These are phyloP conservation scores for Alopecurus myosuroides DNA, from an alignment of 176 grass and related monocot species.

Conservation along the genomic window DNA sequence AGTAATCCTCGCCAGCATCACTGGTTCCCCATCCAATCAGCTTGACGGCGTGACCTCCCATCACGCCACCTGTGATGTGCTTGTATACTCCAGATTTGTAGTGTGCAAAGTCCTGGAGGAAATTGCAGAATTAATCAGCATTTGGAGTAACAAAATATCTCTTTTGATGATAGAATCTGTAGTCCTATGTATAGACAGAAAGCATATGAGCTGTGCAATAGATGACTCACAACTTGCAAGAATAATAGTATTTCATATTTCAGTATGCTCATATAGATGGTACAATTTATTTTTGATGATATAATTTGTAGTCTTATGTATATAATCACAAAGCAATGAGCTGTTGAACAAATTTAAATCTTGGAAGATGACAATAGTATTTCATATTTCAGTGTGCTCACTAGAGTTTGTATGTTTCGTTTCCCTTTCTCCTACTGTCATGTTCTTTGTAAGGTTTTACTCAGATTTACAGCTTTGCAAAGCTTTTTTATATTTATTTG, in stretches of 20 bases:
- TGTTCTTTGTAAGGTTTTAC: background rate
- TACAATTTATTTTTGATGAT: background rate
- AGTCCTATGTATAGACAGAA: background rate
- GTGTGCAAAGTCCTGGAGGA: slow-evolving; percentile 81
- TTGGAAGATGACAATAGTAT: background rate
- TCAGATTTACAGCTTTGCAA: background rate
- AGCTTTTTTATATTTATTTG: background rate
- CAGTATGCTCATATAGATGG: background rate
- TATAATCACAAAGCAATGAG: too few species aligned
- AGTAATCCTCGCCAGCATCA: slow-evolving; percentile 85
- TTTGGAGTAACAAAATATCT: background rate
- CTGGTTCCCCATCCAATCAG: slow-evolving; percentile 95
- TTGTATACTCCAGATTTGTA: slow-evolving; percentile 98
- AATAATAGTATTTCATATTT: background rate
- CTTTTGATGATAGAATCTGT: background rate
- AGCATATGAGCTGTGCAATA: background rate
- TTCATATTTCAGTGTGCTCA: background rate
- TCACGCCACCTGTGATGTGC: slow-evolving; percentile 60
- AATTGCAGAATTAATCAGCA: slow-evolving; percentile 17
- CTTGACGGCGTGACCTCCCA: slow-evolving; percentile 93
- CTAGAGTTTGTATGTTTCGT: background rate
- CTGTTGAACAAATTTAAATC: too few species aligned
- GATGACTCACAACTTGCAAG: background rate
- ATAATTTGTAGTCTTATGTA: background rate
- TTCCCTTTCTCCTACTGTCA: background rate